Evolutionary conservation across 2,329 filamentous ascomycete genomes (phyloP).

Genomic region (Sarocladium brachiariae): DNA sequence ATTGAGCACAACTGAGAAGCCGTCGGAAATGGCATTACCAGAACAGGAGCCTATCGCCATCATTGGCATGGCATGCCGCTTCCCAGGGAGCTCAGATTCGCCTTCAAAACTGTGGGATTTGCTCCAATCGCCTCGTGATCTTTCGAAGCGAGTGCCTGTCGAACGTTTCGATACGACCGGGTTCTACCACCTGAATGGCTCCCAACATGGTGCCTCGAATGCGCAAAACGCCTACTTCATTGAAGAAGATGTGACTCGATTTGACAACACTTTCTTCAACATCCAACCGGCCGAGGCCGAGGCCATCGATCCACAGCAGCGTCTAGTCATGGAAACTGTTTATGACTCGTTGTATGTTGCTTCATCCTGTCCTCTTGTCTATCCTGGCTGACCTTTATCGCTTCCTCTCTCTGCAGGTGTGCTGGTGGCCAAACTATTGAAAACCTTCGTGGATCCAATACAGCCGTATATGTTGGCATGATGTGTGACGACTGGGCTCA

Average conservation of each 20-base stretch:
- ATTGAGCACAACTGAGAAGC: too few species aligned
- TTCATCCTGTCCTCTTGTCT: not conserved
- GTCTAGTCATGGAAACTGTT: constrained; percentile 30
- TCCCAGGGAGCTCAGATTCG: constrained; percentile 26
- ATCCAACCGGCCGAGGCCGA: constrained; percentile 31
- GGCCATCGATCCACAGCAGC: constrained; percentile 36
- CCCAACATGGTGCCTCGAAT: constrained; percentile 19
- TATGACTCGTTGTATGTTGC: constrained; percentile 32
- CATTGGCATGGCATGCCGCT: constrained; percentile 31
- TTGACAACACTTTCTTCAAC: constrained; percentile 32
- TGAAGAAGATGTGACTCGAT: constrained; percentile 25
- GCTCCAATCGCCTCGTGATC: constrained; percentile 23
- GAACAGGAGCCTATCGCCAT: constrained; percentile 31
- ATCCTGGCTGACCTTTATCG: not conserved
- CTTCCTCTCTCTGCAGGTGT: not conserved
- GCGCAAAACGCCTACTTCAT: constrained; percentile 27
- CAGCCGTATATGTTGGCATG: constrained; percentile 24
- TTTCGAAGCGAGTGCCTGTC: constrained; percentile 22
- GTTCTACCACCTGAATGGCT: constrained; percentile 23
- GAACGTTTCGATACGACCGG: constrained; percentile 19
- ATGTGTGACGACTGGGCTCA: constrained; percentile 22
- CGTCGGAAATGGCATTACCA: not conserved
- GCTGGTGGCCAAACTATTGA: constrained; percentile 24
- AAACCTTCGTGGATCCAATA: constrained; percentile 17
- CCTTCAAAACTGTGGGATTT: constrained; percentile 31